These are phyloP conservation scores for Clathrospora elynae DNA, from an alignment of 2,329 filamentous ascomycete species.

Conservation along the genomic window DNA sequence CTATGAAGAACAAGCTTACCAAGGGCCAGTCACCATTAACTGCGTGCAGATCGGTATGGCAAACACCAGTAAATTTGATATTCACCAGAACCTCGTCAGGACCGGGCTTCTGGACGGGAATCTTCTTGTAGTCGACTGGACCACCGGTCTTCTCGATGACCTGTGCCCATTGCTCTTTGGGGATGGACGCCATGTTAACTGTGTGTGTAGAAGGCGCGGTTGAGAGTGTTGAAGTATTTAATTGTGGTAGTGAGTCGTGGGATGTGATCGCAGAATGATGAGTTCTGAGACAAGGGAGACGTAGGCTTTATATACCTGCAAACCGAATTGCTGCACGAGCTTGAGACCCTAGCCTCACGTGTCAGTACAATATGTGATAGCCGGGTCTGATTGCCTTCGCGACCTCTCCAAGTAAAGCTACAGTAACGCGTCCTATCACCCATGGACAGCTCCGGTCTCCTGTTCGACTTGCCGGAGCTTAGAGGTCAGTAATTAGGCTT, in stretches of 20 bases:
- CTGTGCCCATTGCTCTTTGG: slow-evolving; percentile 87
- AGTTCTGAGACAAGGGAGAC: slow-evolving; percentile 1
- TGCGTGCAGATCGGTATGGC: slow-evolving; percentile 84
- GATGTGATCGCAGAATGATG: slow-evolving; percentile 15
- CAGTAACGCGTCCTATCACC: slow-evolving; percentile 26
- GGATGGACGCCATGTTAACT: slow-evolving; percentile 63
- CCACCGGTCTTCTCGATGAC: slow-evolving; percentile 82
- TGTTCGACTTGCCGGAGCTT: slow-evolving; percentile 35
- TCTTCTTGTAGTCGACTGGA: slow-evolving; percentile 73
- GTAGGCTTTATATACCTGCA: slow-evolving; percentile 28
- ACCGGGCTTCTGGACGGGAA: slow-evolving; percentile 78
- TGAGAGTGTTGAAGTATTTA: slow-evolving; percentile 8
- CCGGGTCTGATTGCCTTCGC: slow-evolving; percentile 19
- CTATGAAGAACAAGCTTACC: slow-evolving; percentile 22
- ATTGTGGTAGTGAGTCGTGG: slow-evolving; percentile 14
- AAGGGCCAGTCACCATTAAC: slow-evolving; percentile 91
- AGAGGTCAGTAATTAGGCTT: neutral
- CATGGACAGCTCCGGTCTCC: slow-evolving; percentile 22
- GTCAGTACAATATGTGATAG: slow-evolving; percentile 2
- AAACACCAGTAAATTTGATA: slow-evolving; percentile 88
- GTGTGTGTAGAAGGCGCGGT: slow-evolving; percentile 4
- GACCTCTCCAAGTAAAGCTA: slow-evolving; percentile 17
- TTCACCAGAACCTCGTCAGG: slow-evolving; percentile 92
- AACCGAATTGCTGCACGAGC: slow-evolving; percentile 5
- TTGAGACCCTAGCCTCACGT: slow-evolving; percentile 21